Conservation (phyloP, 768 basidiomycete species). For the Clavulina sp. region DNA sequence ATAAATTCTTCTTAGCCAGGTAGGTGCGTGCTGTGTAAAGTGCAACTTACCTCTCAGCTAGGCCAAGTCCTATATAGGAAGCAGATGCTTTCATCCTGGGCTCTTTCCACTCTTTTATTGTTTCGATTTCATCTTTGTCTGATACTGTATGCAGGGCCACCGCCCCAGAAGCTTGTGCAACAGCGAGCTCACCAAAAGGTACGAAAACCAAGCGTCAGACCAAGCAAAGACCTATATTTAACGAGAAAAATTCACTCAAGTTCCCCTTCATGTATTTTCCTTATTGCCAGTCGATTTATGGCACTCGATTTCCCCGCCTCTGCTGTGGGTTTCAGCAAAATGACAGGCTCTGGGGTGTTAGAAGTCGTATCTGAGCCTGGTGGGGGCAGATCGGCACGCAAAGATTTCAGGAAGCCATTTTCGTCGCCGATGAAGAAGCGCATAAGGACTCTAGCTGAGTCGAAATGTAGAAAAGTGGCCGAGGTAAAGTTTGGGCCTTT, state of each 20-base stretch:
- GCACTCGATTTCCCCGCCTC: background rate
- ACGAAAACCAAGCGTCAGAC: background rate
- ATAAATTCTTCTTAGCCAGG: background rate
- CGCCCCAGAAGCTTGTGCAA: constrained; percentile 46
- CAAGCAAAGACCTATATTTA: background rate
- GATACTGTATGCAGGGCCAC: constrained; percentile 27
- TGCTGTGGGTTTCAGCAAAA: background rate
- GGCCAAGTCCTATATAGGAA: constrained; percentile 43
- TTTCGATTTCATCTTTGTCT: constrained; percentile 25
- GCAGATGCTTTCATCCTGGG: constrained; percentile 33
- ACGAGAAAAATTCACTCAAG: constrained; percentile 6
- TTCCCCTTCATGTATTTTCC: background rate
- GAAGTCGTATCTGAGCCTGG: background rate
- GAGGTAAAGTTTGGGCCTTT: background rate
- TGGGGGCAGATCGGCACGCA: constrained; percentile 22
- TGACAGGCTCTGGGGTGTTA: background rate
- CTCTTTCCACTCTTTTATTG: constrained; percentile 44
- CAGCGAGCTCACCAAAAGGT: constrained; percentile 31
- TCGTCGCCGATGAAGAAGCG: constrained; percentile 64
- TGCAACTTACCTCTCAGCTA: constrained; percentile 29
- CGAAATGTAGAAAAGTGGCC: background rate
- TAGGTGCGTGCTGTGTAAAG: constrained; percentile 3
- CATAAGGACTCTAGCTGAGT: constrained; percentile 13
- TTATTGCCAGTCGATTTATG: constrained; percentile 5
- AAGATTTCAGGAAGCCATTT: constrained; percentile 52